Evolutionary conservation across 2,329 filamentous ascomycete species (phyloP).

Genomic region (Arachnomyces sp.): DNA sequence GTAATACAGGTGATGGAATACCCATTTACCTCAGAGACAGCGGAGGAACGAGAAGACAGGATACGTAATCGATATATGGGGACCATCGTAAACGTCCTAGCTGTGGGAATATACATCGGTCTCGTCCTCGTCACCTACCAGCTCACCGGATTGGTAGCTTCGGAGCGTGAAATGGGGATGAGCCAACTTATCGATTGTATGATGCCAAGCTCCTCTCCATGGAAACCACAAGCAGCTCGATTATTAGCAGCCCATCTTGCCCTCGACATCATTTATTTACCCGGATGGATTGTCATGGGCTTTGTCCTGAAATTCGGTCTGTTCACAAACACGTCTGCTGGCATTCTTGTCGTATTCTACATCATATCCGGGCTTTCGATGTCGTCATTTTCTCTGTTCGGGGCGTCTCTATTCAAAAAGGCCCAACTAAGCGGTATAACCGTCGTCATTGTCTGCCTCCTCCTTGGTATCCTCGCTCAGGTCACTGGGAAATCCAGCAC

Average conservation of each 20-base stretch:
- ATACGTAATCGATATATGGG: constrained; percentile 65
- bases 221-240: constrained; percentile 71
- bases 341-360: constrained; percentile 64
- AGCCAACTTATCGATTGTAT: constrained; percentile 83
- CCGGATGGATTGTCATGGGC: constrained; percentile 72
- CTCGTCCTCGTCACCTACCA: constrained; percentile 80
- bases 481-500: constrained; percentile 52
- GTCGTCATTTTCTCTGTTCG: constrained; percentile 71
- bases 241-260: constrained; percentile 70
- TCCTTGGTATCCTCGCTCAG: constrained; percentile 77
- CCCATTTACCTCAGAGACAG: constrained; percentile 64
- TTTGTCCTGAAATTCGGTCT: constrained; percentile 54
- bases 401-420: constrained; percentile 75
- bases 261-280: constrained; percentile 70
- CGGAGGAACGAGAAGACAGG: constrained; percentile 54
- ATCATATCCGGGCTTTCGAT: constrained; percentile 68
- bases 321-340: constrained; percentile 55
- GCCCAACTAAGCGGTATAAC: constrained; percentile 81
- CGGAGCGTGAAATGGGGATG: constrained; percentile 79
- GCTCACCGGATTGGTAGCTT: constrained; percentile 74
- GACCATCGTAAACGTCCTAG: constrained; percentile 66
- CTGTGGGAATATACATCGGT: constrained; percentile 68
- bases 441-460: constrained; percentile 60
- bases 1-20: constrained; percentile 49
- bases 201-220: constrained; percentile 67